Percentiles rank a stretch among this genome's conserved stretches.
phyloP scores from a whole-genome alignment of 2,329 filamentous ascomycete genomes.

The Trichoderma sp. region DNA sequence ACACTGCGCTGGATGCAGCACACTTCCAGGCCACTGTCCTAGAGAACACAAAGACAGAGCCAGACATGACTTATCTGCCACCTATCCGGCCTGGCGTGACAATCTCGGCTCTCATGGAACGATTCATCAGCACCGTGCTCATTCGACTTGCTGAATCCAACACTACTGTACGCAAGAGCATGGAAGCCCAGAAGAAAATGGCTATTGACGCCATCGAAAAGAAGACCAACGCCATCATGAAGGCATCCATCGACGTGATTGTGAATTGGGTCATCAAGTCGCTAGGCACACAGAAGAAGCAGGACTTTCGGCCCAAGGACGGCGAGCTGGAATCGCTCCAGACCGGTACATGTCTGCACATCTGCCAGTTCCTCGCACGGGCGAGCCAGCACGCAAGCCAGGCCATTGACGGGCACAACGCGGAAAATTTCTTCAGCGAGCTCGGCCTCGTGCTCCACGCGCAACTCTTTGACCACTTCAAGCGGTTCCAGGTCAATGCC shows the following conservation, averaged over 20 bases:
- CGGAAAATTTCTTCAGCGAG: conserved; percentile 80
- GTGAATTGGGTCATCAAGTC: conserved; percentile 75
- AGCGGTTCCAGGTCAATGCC: conserved; percentile 89
- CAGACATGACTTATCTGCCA: conserved; percentile 81
- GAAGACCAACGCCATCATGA: conserved; percentile 68
- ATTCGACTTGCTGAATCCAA: conserved; percentile 87
- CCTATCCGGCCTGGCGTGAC: conserved; percentile 79
- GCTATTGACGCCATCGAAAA: conserved; percentile 79
- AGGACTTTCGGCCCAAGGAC: conserved; percentile 86
- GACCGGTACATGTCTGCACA: conserved; percentile 79
- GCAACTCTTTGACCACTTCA: conserved; percentile 88
- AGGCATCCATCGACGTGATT: conserved; percentile 64
- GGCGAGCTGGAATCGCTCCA: conserved; percentile 78
- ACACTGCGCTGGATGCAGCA: conserved; percentile 68
- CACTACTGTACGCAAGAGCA: conserved; percentile 83
- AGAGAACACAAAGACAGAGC: conserved; percentile 79
- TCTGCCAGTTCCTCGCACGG: conserved; percentile 76
- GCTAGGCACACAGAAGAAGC: conserved; percentile 78
- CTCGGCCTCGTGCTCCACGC: conserved; percentile 76
- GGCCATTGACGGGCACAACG: conserved; percentile 80
- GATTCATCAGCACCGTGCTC: conserved; percentile 86
- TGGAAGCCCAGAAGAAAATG: conserved; percentile 77
- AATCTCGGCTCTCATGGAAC: conserved; percentile 90
- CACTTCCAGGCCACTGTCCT: conserved; percentile 73
- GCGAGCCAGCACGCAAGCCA: conserved; percentile 63